Base-by-base conservation (phyloP, 139 green algal genomes). In the Chlorella ohadii region DNA sequence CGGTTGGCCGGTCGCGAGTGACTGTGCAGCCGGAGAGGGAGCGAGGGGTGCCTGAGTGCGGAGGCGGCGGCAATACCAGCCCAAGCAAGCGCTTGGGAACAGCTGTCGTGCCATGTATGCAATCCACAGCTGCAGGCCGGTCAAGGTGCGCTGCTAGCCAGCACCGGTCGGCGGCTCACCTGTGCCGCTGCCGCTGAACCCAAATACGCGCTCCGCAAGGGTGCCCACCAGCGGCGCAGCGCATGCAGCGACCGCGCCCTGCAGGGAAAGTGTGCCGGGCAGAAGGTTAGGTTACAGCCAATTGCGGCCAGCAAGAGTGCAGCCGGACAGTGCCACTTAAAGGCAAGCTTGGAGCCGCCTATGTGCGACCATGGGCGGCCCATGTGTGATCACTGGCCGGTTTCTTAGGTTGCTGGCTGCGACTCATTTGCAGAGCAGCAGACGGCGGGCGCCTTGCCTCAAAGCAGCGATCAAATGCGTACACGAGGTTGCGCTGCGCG, bases 401-500 rank as follows among this genome's bases (percentile, higher is more conserved):
- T n/a, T n/a, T n/a, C n/a, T n/a, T n/a, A n/a, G n/a, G n/a, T n/a
- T n/a, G n/a, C n/a, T n/a, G n/a, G n/a, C n/a, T n/a, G n/a, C n/a
- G n/a, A n/a, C n/a, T n/a, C n/a, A n/a, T n/a, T n/a, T n/a, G n/a
- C n/a, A n/a, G n/a, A n/a, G n/a, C n/a, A 13, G 51, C 12, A 71
- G 13, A n/a, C 28, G 11, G 28, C 25, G 41, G 7, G 6, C 3
- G 34, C 0, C 59, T 39, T 57, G 77, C 90, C 89, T 95, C 92
- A 41, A 95, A 92, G 73, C 78, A 95, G 31, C 94, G 84, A 87
- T 97, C 94, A 74, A 96, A 97, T 9, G 94, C 89, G 61, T 96
- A 97, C 13, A 97, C 88, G 73, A 96, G 78, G 56, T 91, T 95
- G n/a, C 94, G 86, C 77, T 93, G 79, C 31, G 88, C 59, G 20